Conservation (phyloP, 1,139 yeast species). For the Ogataea hybrid region DNA sequence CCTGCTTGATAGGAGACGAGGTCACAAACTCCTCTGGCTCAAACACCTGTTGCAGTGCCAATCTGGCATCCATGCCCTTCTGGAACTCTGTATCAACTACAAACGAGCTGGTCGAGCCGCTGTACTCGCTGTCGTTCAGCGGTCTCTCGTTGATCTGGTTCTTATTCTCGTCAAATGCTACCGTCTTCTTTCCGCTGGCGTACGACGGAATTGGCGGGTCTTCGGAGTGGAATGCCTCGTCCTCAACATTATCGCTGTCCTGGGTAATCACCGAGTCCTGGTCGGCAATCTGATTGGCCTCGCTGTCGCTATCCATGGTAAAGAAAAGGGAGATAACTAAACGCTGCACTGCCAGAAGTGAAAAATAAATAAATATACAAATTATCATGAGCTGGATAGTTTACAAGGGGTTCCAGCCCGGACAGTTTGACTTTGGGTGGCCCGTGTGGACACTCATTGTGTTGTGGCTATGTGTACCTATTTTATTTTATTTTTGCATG, state of each 20-base stretch:
- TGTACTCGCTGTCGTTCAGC: conserved; percentile 1
- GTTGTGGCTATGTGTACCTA: conserved; percentile 38
- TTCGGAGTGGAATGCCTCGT: conserved; percentile 8
- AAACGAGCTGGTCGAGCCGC: neutral
- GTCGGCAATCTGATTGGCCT: conserved; percentile 12
- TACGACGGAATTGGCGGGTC: conserved; percentile 17
- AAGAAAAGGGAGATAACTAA: conserved; percentile 3
- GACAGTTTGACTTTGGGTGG: conserved; percentile 19
- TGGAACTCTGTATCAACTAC: neutral
- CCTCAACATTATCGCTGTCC: conserved; percentile 10
- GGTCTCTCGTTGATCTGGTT: conserved; percentile 2
- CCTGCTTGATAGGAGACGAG: conserved; percentile 3
- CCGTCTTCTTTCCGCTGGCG: conserved; percentile 12
- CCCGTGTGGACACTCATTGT: conserved; percentile 34
- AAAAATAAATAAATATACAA: neutral
- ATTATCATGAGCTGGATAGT: conserved; percentile 22
- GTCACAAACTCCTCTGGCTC: conserved; percentile 2
- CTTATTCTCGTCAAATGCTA: conserved; percentile 11
- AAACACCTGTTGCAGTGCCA: neutral
- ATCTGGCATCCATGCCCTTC: neutral
- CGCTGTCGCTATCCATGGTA: conserved; percentile 10
- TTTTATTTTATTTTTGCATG: conserved; percentile 13
- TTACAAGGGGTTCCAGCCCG: conserved; percentile 25
- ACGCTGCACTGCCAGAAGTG: conserved; percentile 12
- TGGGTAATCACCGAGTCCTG: conserved; percentile 14